These are phyloP conservation scores for Symbiodinium pilosum DNA, from an alignment of 73 alveolate genomes.

Conservation along the genomic window DNA sequence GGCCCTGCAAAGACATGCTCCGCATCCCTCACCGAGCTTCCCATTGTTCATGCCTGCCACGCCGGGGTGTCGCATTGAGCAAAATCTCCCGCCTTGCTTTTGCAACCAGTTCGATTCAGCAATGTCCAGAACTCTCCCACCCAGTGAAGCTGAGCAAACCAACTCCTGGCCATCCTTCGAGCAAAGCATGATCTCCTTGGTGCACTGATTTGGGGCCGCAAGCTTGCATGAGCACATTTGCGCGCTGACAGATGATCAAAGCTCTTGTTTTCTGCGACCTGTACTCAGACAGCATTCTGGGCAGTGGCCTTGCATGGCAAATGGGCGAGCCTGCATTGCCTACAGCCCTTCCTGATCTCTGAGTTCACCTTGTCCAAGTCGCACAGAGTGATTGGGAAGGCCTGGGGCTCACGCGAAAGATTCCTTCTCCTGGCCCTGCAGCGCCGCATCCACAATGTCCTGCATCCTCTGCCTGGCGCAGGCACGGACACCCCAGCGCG, in stretches of 20 bases:
- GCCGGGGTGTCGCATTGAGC: slow-evolving; percentile 52
- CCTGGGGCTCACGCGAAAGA: background rate
- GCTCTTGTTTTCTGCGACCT: no score
- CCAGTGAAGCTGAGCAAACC: background rate
- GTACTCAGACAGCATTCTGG: background rate
- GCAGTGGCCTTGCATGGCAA: background rate
- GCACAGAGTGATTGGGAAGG: no score
- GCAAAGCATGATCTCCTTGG: slow-evolving; percentile 30
- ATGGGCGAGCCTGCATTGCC: background rate
- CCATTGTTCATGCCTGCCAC: slow-evolving; percentile 21
- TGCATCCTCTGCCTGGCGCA: slow-evolving; percentile 49
- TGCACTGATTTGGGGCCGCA: no score
- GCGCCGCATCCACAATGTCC: slow-evolving; percentile 24
- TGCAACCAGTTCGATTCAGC: background rate
- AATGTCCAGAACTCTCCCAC: background rate
- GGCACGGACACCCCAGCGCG: background rate
- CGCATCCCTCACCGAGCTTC: background rate
- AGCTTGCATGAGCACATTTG: no score
- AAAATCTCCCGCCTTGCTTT: slow-evolving; percentile 29
- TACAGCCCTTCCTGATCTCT: no score
- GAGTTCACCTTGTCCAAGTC: no score
- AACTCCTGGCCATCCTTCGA: slow-evolving; percentile 29
- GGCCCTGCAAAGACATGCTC: background rate
- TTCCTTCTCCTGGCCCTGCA: slow-evolving; percentile 44
- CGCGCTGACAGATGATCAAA: no score